Base-by-base conservation (phyloP, 148 eudicot genomes). In the Chenopodium quinoa region DNA sequence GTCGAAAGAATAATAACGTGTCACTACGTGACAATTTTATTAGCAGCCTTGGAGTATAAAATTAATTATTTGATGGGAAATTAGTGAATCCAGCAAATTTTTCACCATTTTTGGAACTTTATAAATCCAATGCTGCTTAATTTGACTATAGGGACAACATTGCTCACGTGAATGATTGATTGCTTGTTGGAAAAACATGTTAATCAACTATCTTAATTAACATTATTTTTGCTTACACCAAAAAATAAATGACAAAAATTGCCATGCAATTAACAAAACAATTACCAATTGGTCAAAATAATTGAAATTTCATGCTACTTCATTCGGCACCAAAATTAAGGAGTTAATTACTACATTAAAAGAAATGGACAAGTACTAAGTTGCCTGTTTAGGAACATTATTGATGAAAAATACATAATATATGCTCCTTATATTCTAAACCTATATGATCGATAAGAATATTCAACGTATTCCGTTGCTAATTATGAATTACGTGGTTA, bases 151-250 rank as follows among this genome's bases (percentile, higher is more conserved):
- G 14, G 9, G 13, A n/a, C 68, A 13, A 64, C 68, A 64, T n/a
- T 62, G n/a, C n/a, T 58, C 64, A 29, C 72, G 72, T 68, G 9
- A 68, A 68, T 29, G 7, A 31, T 68, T 68, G 72, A 68, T 68
- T 11, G 71, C 22, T 12, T 27, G 37, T 68, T 29, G 44, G 19
- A 68, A 4, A 31, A 47, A 40, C 13, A 48, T 48, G 52, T 1
- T 48, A 48, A 48, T 10, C 52, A 48, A 48, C 11, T 48, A 48
- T 48, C 11, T 47, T 8, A 54, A 54, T 54, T 11, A 13, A 17
- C 20, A 54, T 3, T 54, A 11, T 16, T 16, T 54, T 11, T 14
- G 27, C 27, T 27, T 0, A 27, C 27, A 27, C 0, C 27, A 27
- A 27, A 27, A 27, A 27, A 27, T 23, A 27, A 27, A 27, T 27